Evolutionary conservation across 2,329 filamentous ascomycete genomes (phyloP), one percentile per base, ranked within the genome.

Genomic region (Westerdykella aurantiaca): DNA sequence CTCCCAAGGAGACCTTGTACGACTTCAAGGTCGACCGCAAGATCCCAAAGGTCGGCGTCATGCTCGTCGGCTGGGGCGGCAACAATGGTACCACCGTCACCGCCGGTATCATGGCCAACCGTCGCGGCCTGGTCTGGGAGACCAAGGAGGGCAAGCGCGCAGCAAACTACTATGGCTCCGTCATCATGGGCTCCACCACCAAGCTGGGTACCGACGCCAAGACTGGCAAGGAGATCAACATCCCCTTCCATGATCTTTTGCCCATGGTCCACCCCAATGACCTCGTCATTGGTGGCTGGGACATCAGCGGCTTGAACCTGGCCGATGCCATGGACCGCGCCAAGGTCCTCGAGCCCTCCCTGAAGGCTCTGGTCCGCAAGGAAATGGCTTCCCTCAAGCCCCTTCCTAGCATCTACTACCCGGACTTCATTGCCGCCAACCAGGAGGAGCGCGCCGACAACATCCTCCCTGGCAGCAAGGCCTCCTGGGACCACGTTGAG

Each of bases 71-170:
- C 52, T 91, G 86, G 82, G 93, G 93, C 71, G 93, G 93, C 64
- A 98, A 98, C 81, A 98, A 98, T 68, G 93, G 93, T 55, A 88
- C 88, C 55, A 98, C 93, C 46, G 88, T 98, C 50, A 97, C 93
- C 47, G 93, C 93, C 50, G 93, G 91, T 69, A 95, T 98, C 71
- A 80, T 98, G 67, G 93, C 91, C 72, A 98, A 98, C 74, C 86
- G 88, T 66, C 86, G 84, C 58, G 79, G 81, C 46, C 80, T 97
- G 46, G 75, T 77, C 49, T 98, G 93, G 93, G 88, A 96, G 53
- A 97, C 93, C 60, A 90, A 91, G 63, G 88, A 96, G 71, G 90
- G 90, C 42, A 74, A 80, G 56, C 88, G 82, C 52, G 76, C 80
- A 53, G 85, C 93, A 71, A 98, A 98, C 75, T 98, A 97, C 81